phyloP scores from a whole-genome alignment of 169 alveolate genomes.

The Neospora caninum region DNA sequence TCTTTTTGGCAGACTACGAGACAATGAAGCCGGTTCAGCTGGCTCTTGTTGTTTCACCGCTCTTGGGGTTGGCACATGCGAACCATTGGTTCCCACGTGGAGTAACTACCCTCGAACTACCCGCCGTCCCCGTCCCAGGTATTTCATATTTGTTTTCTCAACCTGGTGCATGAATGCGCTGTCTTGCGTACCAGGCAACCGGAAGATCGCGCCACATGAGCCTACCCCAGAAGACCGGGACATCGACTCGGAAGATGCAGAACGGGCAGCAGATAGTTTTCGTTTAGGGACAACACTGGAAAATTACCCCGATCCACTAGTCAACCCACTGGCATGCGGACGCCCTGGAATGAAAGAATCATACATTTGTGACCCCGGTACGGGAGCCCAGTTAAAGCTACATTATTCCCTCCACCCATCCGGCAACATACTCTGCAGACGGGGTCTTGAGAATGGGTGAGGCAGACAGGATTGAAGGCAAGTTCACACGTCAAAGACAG shows the following conservation, averaged over 20 bases:
- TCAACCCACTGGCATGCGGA: conserved; percentile 65
- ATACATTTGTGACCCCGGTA: conserved; percentile 71
- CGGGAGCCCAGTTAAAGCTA: neutral
- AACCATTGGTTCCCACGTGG: neutral
- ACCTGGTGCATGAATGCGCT: neutral
- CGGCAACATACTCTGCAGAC: neutral
- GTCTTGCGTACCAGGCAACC: neutral
- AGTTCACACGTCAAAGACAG: neutral
- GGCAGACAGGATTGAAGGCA: conserved; percentile 64
- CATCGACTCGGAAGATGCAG: conserved; percentile 42
- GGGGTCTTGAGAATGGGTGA: conserved; percentile 52
- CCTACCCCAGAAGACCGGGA: conserved; percentile 66
- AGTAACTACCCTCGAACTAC: neutral
- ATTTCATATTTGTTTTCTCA: neutral
- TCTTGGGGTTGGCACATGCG: neutral
- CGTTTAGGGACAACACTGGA: conserved; percentile 58
- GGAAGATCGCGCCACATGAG: conserved; percentile 36
- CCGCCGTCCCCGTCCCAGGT: neutral
- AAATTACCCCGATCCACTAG: conserved; percentile 68
- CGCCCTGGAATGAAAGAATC: conserved; percentile 67
- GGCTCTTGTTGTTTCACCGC: neutral
- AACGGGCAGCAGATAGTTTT: conserved; percentile 8
- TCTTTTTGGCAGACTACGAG: neutral
- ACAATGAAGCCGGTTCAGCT: neutral
- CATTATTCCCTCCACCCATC: neutral